Base-by-base conservation (phyloP, 768 basidiomycete genomes). In the Tylopilus vinaceipallidus region DNA sequence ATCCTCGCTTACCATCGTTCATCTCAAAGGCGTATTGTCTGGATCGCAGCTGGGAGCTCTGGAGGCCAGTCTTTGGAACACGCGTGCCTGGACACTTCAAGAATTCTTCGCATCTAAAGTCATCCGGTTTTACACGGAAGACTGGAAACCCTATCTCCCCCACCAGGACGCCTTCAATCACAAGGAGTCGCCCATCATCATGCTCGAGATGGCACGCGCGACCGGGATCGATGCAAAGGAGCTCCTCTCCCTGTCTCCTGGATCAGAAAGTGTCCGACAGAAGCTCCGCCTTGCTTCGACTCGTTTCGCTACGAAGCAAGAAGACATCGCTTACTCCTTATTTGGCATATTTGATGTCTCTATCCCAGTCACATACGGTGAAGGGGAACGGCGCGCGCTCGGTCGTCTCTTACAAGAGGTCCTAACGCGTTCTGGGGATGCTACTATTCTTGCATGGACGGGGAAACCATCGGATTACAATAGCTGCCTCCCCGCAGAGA, bases 401-500 rank as follows among this genome's bases (percentile, higher is more conserved):
- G 55, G 54, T n/a, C 36, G 47, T 7, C 45, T 53, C 3, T 27
- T 57, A n/a, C 42, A 41, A 9, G 40, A 46, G 23, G 17, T 57
- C 4, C 40, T 57, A 9, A 45, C 36, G 2, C 44, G 35, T 13
- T 52, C 53, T 1, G 50, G 41, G 5, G 50, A 54, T 13, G 23
- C 26, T 1, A 45, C 22, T 13, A 43, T 55, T 12, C 53, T 55
- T 13, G 53, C 41, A 1, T 55, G 53, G 53, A 55, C 36, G 0
- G 53, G 53, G 20, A 30, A 6, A 23, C 29, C 50, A 1, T 44
- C 41, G 2, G 13, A 5, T 0, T 46, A 37, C 17, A 52, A 54
- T 5, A 54, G 49, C n/a, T 52, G 50, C 24, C 44, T 52, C 6
- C 49, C 53, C 33, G 47, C 61, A 0, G 58, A 50, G 19, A 63